Evolutionary conservation across 2,329 filamentous ascomycete species (phyloP).

Genomic region (Penicillium glabrum): DNA sequence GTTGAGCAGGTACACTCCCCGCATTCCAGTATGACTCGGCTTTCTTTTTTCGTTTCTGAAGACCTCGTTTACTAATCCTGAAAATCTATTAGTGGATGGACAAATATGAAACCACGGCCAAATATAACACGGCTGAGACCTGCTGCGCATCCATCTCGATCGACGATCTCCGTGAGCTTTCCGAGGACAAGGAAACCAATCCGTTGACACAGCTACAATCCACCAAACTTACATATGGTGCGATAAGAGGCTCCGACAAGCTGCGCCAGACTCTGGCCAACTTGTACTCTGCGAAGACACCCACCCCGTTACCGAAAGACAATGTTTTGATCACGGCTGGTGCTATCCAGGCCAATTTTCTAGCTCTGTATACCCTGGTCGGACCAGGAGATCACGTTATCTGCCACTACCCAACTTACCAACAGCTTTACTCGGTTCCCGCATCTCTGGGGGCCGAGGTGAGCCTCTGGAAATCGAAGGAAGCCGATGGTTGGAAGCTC

Average conservation of each 20-base stretch:
- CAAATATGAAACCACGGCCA: slow-evolving; percentile 51
- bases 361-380: slow-evolving; percentile 72
- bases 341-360: slow-evolving; percentile 80
- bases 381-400: slow-evolving; percentile 78
- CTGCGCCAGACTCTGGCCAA: slow-evolving; percentile 65
- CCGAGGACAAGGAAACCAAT: slow-evolving; percentile 52
- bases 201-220: slow-evolving; percentile 48
- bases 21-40: slow-evolving; percentile 27
- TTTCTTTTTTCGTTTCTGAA: neutral
- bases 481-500: slow-evolving; percentile 65
- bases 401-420: slow-evolving; percentile 83
- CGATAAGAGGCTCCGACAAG: slow-evolving; percentile 66
- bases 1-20: slow-evolving; percentile 64
- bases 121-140: slow-evolving; percentile 59
- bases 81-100: slow-evolving; percentile 54
- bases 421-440: slow-evolving; percentile 78
- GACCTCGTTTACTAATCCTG: neutral
- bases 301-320: slow-evolving; percentile 52
- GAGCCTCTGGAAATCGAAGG: slow-evolving; percentile 69
- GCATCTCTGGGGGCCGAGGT: slow-evolving; percentile 73
- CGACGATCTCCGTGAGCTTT: slow-evolving; percentile 52
- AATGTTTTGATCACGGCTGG: slow-evolving; percentile 76
- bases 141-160: slow-evolving; percentile 58
- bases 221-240: slow-evolving; percentile 68
- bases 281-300: slow-evolving; percentile 61